Evolutionary conservation across 805 yeast genomes (phyloP).

Genomic region (Metschnikowia kofuensis): DNA sequence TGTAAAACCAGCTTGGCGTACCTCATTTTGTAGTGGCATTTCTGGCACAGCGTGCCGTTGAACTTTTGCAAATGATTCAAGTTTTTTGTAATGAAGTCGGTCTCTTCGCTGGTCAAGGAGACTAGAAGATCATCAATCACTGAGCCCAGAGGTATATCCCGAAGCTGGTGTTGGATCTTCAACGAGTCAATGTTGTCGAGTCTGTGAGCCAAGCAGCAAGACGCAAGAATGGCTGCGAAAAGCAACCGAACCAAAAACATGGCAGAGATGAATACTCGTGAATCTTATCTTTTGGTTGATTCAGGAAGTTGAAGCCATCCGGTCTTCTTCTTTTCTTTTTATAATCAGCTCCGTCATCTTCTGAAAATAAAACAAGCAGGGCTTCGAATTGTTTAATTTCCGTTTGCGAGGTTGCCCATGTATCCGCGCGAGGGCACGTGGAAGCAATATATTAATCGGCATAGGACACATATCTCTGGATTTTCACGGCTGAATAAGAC

Average conservation of each 20-base stretch:
- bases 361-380: background rate
- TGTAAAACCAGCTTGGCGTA: slow-evolving; percentile 28
- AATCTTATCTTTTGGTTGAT: background rate
- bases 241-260: slow-evolving; percentile 3
- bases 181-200: slow-evolving; percentile 27
- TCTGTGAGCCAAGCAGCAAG: slow-evolving; percentile 17
- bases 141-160: slow-evolving; percentile 10
- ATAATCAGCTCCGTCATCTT: background rate
- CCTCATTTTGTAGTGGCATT: slow-evolving; percentile 34
- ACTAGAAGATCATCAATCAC: slow-evolving; percentile 26
- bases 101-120: slow-evolving; percentile 23
- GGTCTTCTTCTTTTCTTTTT: background rate
- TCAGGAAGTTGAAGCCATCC: background rate
- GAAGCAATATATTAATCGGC: no score
- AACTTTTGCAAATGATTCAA: slow-evolving; percentile 25
- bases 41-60: slow-evolving; percentile 34
- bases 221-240: slow-evolving; percentile 14
- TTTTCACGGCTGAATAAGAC: background rate
- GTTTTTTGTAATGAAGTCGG: slow-evolving; percentile 29
- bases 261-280: background rate
- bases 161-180: slow-evolving; percentile 21
- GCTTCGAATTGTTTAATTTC: background rate
- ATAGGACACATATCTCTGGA: no score
- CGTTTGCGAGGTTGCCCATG: background rate
- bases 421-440: background rate